Base-by-base conservation (phyloP, 1,284 basidiomycete species). In the Papiliotrema flavescens region DNA sequence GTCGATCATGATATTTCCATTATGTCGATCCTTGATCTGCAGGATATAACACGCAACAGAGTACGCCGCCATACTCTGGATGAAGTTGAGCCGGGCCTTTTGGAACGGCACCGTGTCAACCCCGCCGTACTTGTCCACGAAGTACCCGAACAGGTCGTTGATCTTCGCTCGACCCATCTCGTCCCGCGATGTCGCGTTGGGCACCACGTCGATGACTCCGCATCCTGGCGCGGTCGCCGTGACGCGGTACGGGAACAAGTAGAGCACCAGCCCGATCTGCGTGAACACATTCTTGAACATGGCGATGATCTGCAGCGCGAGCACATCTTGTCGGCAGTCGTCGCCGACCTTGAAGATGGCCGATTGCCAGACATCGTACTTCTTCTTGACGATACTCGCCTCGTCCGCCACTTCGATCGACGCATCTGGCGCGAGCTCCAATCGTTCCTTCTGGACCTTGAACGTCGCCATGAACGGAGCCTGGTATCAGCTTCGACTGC, bases 311-410 rank as follows among this genome's bases (percentile, higher is more conserved):
- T 99, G 96, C 53, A 99, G 79, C 0, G 96, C 96, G 39, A 99
- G 82, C 20, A 98, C 88, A 67, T 99, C 96, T 76, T 99, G 96
- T 43, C 96, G 85, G 76, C 96, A 99, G 72, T 99, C 96, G 73
- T 99, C 96, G 51, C 96, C 96, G 57, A 99, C 96, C 80, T 99
- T 99, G 85, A 99, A 99, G 61, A 99, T 98, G 8, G 96, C 96
- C 62, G 90, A 87, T 67, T 98, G 92, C 95, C 93, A 98, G 43
- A 95, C 87, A 60, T 98, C 92, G 67, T 88, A 89, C 65, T 86
- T 82, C 49, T 82, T 81, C 45, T 79, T 83, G 48, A 65, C 59
- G 66, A 87, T 84, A 35, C 78, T 70, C 11, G 60, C 62, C 47
- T 66, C 62, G 20, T 69, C 70, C 17, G 66, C 61, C 22, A 66